Conservation (phyloP, 2,329 filamentous ascomycete genomes). For the Aspergillus nomiae region DNA sequence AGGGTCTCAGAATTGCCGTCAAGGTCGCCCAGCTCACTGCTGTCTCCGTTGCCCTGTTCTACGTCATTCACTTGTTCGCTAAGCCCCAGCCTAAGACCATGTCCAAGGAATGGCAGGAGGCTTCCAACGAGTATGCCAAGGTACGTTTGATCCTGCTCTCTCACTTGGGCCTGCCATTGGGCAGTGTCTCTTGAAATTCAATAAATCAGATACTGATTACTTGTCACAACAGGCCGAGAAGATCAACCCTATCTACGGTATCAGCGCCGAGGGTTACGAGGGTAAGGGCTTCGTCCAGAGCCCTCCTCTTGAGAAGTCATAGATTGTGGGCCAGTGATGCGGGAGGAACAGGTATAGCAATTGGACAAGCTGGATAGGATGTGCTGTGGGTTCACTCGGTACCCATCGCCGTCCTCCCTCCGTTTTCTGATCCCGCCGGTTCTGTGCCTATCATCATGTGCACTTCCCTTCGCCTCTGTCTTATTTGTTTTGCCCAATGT, state of each 20-base stretch:
- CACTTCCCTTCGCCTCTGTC: constrained; percentile 26
- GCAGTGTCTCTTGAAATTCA: constrained; percentile 2
- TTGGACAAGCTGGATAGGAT: constrained; percentile 19
- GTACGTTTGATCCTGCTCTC: constrained; percentile 55
- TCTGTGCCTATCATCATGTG: constrained; percentile 17
- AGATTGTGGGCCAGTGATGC: constrained; percentile 24
- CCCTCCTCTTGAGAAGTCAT: constrained; percentile 44
- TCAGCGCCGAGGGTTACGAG: constrained; percentile 75
- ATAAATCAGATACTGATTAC: constrained; percentile 22
- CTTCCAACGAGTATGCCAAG: constrained; percentile 89
- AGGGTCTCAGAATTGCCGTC: constrained; percentile 75
- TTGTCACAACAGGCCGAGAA: constrained; percentile 67
- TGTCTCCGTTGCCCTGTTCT: constrained; percentile 72
- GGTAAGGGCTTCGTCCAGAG: constrained; percentile 79
- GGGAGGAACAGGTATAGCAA: constrained; percentile 29
- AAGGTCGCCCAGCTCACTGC: constrained; percentile 70
- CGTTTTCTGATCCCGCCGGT: constrained; percentile 18
- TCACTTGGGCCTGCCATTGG: neutral
- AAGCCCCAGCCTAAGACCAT: constrained; percentile 78
- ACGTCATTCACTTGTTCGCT: constrained; percentile 69
- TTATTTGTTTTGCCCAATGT: constrained; percentile 31
- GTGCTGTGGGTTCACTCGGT: constrained; percentile 4
- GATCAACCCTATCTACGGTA: constrained; percentile 82
- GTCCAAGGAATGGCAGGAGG: constrained; percentile 97
- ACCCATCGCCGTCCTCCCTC: constrained; percentile 11